Evolutionary conservation across 345 rosid species (phyloP).

Genomic region (Viola odorata): DNA sequence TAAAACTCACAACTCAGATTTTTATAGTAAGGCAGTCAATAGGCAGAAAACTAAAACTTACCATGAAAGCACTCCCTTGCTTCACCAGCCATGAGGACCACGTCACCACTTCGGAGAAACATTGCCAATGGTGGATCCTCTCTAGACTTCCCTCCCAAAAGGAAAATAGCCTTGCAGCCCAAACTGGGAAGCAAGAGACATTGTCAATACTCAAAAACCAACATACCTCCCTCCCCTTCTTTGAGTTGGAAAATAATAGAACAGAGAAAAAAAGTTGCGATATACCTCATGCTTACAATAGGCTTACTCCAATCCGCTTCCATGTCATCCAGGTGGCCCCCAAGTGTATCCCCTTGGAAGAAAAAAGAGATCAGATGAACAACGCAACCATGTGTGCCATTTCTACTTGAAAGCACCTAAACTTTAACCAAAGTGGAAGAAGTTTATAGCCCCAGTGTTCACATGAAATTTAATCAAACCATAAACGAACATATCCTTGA

Average conservation of each 20-base stretch:
- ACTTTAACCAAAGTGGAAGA: neutral
- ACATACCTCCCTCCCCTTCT: neutral
- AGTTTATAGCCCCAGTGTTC: neutral
- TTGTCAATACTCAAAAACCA: neutral
- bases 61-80: slow-evolving; percentile 96
- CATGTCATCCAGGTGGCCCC: slow-evolving; percentile 98
- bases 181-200: slow-evolving; percentile 39
- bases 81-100: slow-evolving; percentile 88
- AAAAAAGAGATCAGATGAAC: neutral
- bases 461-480: neutral
- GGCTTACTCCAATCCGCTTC: slow-evolving; percentile 96
- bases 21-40: neutral
- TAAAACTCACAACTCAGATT: neutral
- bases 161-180: slow-evolving; percentile 95
- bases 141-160: slow-evolving; percentile 78
- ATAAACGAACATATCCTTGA: neutral
- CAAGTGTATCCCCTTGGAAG: slow-evolving; percentile 76
- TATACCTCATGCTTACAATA: slow-evolving; percentile 89
- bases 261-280: neutral
- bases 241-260: neutral
- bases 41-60: slow-evolving; percentile 19
- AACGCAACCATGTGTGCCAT: neutral
- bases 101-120: slow-evolving; percentile 95
- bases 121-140: slow-evolving; percentile 73
- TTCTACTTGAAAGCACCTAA: neutral